These are phyloP conservation scores for Umbilicaria muhlenbergii DNA, from an alignment of 495 filamentous ascomycete species.

Conservation along the genomic window DNA sequence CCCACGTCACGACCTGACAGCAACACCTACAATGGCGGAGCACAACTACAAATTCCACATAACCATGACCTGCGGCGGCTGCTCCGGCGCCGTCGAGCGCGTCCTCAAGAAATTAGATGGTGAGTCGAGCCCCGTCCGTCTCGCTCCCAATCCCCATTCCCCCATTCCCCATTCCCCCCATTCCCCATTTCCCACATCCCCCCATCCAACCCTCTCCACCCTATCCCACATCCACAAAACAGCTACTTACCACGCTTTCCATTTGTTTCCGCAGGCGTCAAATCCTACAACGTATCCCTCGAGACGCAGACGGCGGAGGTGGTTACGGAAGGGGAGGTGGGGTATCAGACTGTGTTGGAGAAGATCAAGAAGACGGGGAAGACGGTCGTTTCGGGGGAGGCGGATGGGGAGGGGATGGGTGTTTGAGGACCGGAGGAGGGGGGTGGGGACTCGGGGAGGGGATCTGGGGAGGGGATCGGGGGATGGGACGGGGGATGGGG, in stretches of 20 bases:
- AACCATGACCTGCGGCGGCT: constrained; percentile 52
- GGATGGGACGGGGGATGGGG: too few relatives aligned
- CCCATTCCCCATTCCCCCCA: not conserved
- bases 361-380: constrained; percentile 95
- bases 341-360: constrained; percentile 66
- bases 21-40: constrained; percentile 31
- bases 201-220: not conserved
- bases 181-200: not conserved
- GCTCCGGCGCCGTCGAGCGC: constrained; percentile 63
- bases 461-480: not conserved
- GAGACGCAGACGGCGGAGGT: constrained; percentile 66
- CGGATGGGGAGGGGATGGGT: constrained; percentile 27
- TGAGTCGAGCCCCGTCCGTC: constrained; percentile 23
- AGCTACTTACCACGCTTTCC: not conserved
- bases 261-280: constrained; percentile 45
- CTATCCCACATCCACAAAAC: not conserved
- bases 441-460: not conserved
- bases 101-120: constrained; percentile 92
- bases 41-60: constrained; percentile 59
- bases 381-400: constrained; percentile 62
- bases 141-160: not conserved
- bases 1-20: not conserved
- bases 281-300: constrained; percentile 73
- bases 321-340: constrained; percentile 42
- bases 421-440: constrained; percentile 14